phyloP scores from a whole-genome alignment of 2,329 filamentous ascomycete species.

The Microdochium trichocladiopsis region DNA sequence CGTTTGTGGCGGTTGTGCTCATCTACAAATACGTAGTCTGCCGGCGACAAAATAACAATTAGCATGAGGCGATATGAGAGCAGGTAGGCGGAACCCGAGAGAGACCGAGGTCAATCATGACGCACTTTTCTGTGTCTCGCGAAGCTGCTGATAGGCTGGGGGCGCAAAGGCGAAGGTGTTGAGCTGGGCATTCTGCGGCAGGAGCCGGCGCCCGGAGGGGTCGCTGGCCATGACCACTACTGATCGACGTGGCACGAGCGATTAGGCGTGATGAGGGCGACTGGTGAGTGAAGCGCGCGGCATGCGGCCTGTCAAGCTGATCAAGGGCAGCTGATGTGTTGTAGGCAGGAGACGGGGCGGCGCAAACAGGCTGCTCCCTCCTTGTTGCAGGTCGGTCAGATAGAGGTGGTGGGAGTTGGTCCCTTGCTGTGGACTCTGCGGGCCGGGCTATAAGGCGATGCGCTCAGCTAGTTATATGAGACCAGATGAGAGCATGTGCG shows the following conservation, averaged over 20 bases:
- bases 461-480: constrained; percentile 1
- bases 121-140: constrained; percentile 82
- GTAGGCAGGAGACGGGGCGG: not conserved
- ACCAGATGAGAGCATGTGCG: not conserved
- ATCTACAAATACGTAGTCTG: constrained; percentile 98
- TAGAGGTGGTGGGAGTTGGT: not conserved
- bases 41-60: not conserved
- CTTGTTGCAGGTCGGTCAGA: not conserved
- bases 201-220: constrained; percentile 50
- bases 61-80: constrained; percentile 18
- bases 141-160: constrained; percentile 46
- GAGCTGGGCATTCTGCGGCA: constrained; percentile 64
- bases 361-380: not conserved
- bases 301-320: not conserved
- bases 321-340: not conserved
- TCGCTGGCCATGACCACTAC: constrained; percentile 56
- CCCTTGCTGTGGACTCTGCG: not conserved
- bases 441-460: not conserved
- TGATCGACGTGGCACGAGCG: not conserved
- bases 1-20: constrained; percentile 98
- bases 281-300: not conserved
- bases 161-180: constrained; percentile 72
- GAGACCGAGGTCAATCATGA: constrained; percentile 3
- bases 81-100: not conserved
- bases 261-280: not conserved